Base-by-base conservation (phyloP, 2,329 filamentous ascomycete genomes). In the Pseudocercospora eumusae region DNA sequence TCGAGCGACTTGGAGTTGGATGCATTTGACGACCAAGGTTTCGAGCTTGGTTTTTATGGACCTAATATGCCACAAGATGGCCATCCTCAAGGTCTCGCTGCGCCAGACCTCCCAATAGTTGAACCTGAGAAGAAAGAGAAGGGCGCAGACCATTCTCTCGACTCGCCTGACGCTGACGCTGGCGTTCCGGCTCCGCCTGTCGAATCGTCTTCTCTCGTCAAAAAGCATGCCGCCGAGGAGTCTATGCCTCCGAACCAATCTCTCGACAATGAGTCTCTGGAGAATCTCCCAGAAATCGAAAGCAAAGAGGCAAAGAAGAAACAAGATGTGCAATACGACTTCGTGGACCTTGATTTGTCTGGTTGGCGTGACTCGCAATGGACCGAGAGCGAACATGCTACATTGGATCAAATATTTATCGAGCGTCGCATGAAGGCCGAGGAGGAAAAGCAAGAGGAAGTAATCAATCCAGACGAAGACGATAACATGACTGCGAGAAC, bases 401-500 rank as follows among this genome's bases (percentile, higher is more conserved):
- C n/a, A n/a, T n/a, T n/a, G n/a, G n/a, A n/a, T n/a, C n/a, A n/a
- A n/a, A n/a, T n/a, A n/a, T n/a, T n/a, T n/a, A n/a, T 40, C 36
- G 18, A 40, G 6, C 36, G 36, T 40, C 36, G 15, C 36, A 40
- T 18, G 36, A 40, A 40, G 15, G 36, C 15, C 15, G 10, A 25
- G 21, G 47, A 52, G 15, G 8, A 27, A 4, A 28, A 52, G 47
- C 28, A 25, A 25, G 47, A 52, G 23, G 21, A 52, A 10, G 7
- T n/a, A 7, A 10, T 50, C 6, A 40, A 53, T 13, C 57, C 59
- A 10, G 57, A 64, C 31, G 56, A 62, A 13, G 62, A 73, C 54
- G 69, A 70, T 33, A 31, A 27, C 11, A 45, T 66, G 44, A 68
- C 66, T 15, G 59, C 65, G 18, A 57, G 62, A 21, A 56, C 63